Conservation (phyloP, 2,329 filamentous ascomycete species). For the Sarocladium strictum region DNA sequence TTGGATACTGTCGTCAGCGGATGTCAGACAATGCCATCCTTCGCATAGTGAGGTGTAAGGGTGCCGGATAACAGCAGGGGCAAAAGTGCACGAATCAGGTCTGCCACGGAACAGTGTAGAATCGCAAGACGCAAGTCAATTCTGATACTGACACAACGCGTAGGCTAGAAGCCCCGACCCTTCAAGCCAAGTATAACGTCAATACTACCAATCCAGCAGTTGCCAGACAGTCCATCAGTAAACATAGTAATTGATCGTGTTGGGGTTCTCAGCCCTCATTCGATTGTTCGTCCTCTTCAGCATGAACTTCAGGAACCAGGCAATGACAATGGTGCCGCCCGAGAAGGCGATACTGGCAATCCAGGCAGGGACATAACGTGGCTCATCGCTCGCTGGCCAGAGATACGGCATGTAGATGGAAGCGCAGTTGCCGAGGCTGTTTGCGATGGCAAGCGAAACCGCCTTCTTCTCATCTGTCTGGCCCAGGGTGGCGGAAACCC, state of each 20-base stretch:
- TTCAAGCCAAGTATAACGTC: too few relatives aligned
- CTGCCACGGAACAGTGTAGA: too few relatives aligned
- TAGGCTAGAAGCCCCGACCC: background rate
- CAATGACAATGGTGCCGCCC: slow-evolving; percentile 27
- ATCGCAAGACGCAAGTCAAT: too few relatives aligned
- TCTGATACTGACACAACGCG: too few relatives aligned
- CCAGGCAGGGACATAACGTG: slow-evolving; percentile 29
- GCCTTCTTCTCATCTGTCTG: slow-evolving; percentile 37
- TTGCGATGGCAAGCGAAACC: slow-evolving; percentile 17
- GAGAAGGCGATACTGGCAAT: slow-evolving; percentile 29
- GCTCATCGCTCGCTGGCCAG: slow-evolving; percentile 13
- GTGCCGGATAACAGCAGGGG: too few relatives aligned
- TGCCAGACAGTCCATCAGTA: slow-evolving; percentile 16
- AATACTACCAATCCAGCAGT: too few relatives aligned
- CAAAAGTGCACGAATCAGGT: too few relatives aligned
- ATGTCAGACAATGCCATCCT: slow-evolving; percentile 9
- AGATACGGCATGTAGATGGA: slow-evolving; percentile 17
- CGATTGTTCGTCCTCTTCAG: slow-evolving; percentile 30
- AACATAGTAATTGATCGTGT: slow-evolving; percentile 22
- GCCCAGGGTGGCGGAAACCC: slow-evolving; percentile 29
- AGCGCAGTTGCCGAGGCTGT: slow-evolving; percentile 15
- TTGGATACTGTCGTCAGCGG: slow-evolving; percentile 7
- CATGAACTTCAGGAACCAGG: slow-evolving; percentile 29
- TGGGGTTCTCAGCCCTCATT: slow-evolving; percentile 17
- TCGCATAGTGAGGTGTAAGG: background rate